Evolutionary conservation across 2,329 filamentous ascomycete species (phyloP).

Genomic region (Aaosphaeria pasadenensis): DNA sequence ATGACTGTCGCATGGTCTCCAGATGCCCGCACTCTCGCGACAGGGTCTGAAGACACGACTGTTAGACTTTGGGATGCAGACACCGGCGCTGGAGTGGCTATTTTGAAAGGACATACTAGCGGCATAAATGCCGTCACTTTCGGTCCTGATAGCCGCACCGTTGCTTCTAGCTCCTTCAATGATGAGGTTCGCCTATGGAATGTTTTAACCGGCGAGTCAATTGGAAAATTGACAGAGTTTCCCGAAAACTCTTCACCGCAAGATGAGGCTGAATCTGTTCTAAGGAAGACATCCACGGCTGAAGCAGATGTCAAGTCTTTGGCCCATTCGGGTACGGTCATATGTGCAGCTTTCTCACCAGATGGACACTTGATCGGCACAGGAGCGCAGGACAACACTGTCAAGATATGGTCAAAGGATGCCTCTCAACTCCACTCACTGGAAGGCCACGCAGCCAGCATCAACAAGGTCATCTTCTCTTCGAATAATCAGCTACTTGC

Average conservation of each 20-base stretch:
- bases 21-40: neutral
- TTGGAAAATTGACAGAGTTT: no score
- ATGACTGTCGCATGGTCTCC: neutral
- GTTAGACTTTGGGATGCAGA: neutral
- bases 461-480: neutral
- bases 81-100: neutral
- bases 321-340: neutral
- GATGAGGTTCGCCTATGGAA: neutral
- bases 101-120: neutral
- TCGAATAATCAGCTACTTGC: neutral
- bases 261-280: no score
- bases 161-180: neutral
- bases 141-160: neutral
- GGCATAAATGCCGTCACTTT: neutral
- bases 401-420: neutral
- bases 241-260: no score
- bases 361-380: neutral
- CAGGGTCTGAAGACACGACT: neutral
- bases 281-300: no score
- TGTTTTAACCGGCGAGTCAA: neutral
- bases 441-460: neutral
- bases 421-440: neutral
- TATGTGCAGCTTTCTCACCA: neutral
- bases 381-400: neutral
- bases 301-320: neutral